phyloP scores from a whole-genome alignment of 495 filamentous ascomycete species.

The Alectoria sarmentosa region DNA sequence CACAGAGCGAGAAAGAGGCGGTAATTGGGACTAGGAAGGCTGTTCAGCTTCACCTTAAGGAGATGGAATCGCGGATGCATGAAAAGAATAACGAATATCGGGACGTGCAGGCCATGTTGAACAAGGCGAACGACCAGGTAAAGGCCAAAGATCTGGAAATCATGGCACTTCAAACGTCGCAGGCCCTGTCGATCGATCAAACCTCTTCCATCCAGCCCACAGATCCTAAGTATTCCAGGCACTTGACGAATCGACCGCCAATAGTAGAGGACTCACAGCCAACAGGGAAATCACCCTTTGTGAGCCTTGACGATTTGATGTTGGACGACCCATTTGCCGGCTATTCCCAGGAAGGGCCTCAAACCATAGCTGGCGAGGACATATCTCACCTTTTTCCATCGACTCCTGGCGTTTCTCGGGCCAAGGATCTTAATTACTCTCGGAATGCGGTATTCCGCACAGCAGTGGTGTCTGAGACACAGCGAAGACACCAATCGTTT shows the following conservation, averaged over 20 bases:
- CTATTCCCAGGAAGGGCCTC: constrained; percentile 6
- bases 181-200: not conserved
- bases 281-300: not conserved
- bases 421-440: not conserved
- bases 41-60: constrained; percentile 4
- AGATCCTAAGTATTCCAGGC: not conserved
- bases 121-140: not conserved
- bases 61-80: not conserved
- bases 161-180: not conserved
- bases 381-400: constrained; percentile 4
- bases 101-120: not conserved
- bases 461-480: not conserved
- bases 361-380: not conserved
- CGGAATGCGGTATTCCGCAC: not conserved
- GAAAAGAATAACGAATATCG: not conserved
- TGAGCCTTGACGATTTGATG: not conserved
- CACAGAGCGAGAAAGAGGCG: constrained; percentile 3
- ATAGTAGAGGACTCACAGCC: not conserved
- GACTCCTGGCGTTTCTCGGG: not conserved
- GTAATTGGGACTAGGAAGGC: not conserved
- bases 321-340: not conserved
- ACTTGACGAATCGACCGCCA: not conserved
- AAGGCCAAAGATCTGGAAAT: not conserved
- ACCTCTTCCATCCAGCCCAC: not conserved
- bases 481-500: not conserved